Evolutionary conservation across 495 filamentous ascomycete species (phyloP).

Genomic region (Darksidea phi): DNA sequence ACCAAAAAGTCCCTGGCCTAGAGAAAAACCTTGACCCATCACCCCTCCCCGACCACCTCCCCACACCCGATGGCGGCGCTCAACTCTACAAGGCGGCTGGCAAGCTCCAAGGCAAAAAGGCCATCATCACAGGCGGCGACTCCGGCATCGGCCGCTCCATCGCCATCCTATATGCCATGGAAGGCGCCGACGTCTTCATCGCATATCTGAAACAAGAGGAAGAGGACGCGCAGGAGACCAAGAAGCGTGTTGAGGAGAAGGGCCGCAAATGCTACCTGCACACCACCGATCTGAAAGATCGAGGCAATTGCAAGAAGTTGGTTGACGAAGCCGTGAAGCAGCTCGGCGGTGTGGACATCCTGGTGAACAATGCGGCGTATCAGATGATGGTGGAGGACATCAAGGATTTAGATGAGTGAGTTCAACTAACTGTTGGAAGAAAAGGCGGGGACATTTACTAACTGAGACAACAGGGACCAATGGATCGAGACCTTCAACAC

Average conservation of each 20-base stretch:
- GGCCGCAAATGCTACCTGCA: conserved; percentile 62
- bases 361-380: conserved; percentile 78
- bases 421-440: not conserved
- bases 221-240: conserved; percentile 73
- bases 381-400: conserved; percentile 76
- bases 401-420: conserved; percentile 67
- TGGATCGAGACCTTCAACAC: conserved; percentile 58
- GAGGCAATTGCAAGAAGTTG: conserved; percentile 67
- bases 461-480: conserved; percentile 56
- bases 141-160: conserved; percentile 78
- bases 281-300: conserved; percentile 60
- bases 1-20: conserved; percentile 66
- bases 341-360: conserved; percentile 71
- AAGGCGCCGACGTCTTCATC: conserved; percentile 74
- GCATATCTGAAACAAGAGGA: conserved; percentile 75
- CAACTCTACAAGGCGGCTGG: conserved; percentile 75
- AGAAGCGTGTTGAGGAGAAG: conserved; percentile 61
- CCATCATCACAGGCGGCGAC: conserved; percentile 81
- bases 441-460: not conserved
- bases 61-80: conserved; percentile 67
- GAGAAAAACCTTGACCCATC: conserved; percentile 65
- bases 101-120: conserved; percentile 72
- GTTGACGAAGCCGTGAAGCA: conserved; percentile 61
- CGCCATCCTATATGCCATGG: conserved; percentile 78
- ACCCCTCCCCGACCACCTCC: conserved; percentile 65